phyloP scores from a whole-genome alignment of 164 flowering plant genomes.

The Vitis vinifera region DNA sequence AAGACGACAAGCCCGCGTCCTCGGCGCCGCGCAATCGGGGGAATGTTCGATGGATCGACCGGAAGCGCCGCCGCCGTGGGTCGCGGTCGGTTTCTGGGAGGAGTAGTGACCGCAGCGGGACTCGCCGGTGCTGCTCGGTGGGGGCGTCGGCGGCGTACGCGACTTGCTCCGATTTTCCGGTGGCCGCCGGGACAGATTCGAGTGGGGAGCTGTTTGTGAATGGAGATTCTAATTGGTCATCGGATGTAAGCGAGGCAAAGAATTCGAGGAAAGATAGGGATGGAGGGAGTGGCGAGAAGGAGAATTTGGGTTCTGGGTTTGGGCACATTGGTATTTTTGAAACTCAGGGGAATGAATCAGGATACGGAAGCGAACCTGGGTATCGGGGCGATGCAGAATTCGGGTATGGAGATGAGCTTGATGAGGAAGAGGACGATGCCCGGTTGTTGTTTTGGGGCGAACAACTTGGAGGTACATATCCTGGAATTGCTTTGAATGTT shows the following conservation, averaged over 20 bases:
- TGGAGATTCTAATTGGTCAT: constrained; percentile 78
- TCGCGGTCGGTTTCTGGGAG: constrained; percentile 84
- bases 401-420: constrained; percentile 87
- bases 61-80: constrained; percentile 73
- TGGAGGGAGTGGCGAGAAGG: constrained; percentile 48
- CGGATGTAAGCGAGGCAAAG: constrained; percentile 76
- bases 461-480: constrained; percentile 44
- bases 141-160: constrained; percentile 71
- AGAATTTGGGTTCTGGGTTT: constrained; percentile 37
- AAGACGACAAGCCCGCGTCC: constrained; percentile 43
- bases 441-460: constrained; percentile 71
- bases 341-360: constrained; percentile 69
- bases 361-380: constrained; percentile 95
- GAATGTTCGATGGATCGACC: constrained; percentile 39
- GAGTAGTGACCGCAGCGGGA: constrained; percentile 81
- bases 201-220: constrained; percentile 89
- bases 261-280: constrained; percentile 51
- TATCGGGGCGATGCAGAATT: constrained; percentile 89
- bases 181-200: constrained; percentile 82
- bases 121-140: constrained; percentile 67
- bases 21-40: constrained; percentile 24
- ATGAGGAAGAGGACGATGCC: constrained; percentile 88
- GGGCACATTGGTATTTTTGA: constrained; percentile 45
- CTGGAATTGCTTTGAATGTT: neutral
- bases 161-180: constrained; percentile 77